Percentiles rank a stretch among this genome's conserved stretches.
phyloP scores from a whole-genome alignment of 1,284 basidiomycete genomes.

The Stereum hirsutum region DNA sequence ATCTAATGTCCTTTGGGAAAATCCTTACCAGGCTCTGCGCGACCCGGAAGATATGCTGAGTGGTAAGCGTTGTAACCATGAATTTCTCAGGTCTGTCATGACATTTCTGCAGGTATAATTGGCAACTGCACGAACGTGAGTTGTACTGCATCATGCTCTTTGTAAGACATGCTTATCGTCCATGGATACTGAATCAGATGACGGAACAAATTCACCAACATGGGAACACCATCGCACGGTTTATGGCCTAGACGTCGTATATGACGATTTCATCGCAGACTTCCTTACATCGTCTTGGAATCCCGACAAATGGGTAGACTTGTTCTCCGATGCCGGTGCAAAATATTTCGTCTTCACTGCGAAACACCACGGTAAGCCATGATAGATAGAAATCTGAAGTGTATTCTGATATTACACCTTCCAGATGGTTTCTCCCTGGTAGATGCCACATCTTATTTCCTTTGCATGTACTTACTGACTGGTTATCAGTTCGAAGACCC shows the following conservation, averaged over 20 bases:
- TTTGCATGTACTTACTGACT: no score
- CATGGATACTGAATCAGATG: slow-evolving; percentile 5
- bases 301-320: slow-evolving; percentile 41
- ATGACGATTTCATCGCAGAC: slow-evolving; percentile 49
- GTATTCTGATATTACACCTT: background rate
- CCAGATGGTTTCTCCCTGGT: slow-evolving; percentile 34
- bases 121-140: slow-evolving; percentile 27
- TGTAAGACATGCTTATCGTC: background rate
- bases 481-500: no score
- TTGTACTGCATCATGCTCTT: no score
- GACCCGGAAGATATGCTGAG: slow-evolving; percentile 51
- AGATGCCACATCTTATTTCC: slow-evolving; percentile 42
- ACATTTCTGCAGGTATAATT: slow-evolving; percentile 19
- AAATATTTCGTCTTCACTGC: slow-evolving; percentile 55
- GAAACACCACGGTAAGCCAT: slow-evolving; percentile 31
- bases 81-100: background rate
- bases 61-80: slow-evolving; percentile 39
- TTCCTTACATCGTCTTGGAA: slow-evolving; percentile 46
- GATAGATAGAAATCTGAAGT: background rate
- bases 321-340: slow-evolving; percentile 47
- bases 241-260: slow-evolving; percentile 37
- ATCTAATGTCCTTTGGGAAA: no score
- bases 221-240: slow-evolving; percentile 41
- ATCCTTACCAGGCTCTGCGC: no score
- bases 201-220: slow-evolving; percentile 26